A percentile compares a stretch with the other conserved stretches of the same genome.
Conservation (phyloP, 1,284 basidiomycete genomes). For the Chalciporus sp. region DNA sequence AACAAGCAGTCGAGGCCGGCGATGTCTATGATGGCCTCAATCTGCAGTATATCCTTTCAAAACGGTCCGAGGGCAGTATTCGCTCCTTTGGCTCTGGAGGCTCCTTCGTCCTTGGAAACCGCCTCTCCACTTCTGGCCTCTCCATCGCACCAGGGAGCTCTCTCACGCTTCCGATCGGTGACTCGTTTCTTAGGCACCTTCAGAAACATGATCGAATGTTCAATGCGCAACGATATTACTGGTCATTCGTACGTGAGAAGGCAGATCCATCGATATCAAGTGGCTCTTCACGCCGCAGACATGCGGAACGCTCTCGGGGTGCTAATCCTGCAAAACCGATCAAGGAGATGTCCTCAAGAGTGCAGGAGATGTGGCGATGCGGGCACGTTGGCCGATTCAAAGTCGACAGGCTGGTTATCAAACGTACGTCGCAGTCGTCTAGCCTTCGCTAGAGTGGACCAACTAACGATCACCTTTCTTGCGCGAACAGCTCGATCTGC, state of each 20-base stretch:
- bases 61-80: slow-evolving; percentile 32
- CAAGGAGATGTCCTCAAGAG: slow-evolving; percentile 47
- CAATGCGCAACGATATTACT: slow-evolving; percentile 47
- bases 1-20: slow-evolving; percentile 6
- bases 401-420: slow-evolving; percentile 52
- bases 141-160: slow-evolving; percentile 48
- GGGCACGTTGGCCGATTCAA: slow-evolving; percentile 66
- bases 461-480: slow-evolving; percentile 1
- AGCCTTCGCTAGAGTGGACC: neutral
- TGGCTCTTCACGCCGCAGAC: slow-evolving; percentile 21
- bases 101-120: slow-evolving; percentile 38
- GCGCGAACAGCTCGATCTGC: slow-evolving; percentile 36
- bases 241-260: slow-evolving; percentile 66
- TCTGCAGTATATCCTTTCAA: slow-evolving; percentile 45
- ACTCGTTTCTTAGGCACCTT: slow-evolving; percentile 59
- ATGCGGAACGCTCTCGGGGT: slow-evolving; percentile 8
- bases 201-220: slow-evolving; percentile 52
- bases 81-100: slow-evolving; percentile 37
- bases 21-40: slow-evolving; percentile 43
- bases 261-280: slow-evolving; percentile 38
- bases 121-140: slow-evolving; percentile 17
- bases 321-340: slow-evolving; percentile 26
- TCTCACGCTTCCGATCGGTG: slow-evolving; percentile 52
- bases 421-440: slow-evolving; percentile 42
- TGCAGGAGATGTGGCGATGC: slow-evolving; percentile 70